A percentile compares a stretch with the other conserved stretches of the same genome.
phyloP scores from a whole-genome alignment of 2,329 filamentous ascomycete species.

The Dothistroma septosporum region DNA sequence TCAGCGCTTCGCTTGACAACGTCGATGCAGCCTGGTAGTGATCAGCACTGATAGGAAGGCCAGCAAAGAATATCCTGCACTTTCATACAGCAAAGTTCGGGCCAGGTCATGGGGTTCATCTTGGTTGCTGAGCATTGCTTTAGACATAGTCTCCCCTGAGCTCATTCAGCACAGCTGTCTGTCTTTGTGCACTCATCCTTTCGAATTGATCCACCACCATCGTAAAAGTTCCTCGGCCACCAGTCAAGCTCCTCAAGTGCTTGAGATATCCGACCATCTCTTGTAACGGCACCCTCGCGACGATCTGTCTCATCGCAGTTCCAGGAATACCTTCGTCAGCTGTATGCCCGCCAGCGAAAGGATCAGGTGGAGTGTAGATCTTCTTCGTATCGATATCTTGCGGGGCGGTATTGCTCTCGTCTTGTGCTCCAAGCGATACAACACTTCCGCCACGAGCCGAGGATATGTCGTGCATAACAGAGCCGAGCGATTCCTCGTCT shows the following conservation, averaged over 20 bases:
- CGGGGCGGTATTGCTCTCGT: conserved; percentile 21
- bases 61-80: too few species aligned
- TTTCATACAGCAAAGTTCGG: not conserved
- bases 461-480: conserved; percentile 76
- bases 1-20: conserved; percentile 44
- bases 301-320: conserved; percentile 52
- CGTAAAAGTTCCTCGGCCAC: conserved; percentile 72
- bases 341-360: conserved; percentile 52
- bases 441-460: conserved; percentile 70
- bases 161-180: conserved; percentile 51
- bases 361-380: conserved; percentile 85
- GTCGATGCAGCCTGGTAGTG: conserved; percentile 15
- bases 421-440: conserved; percentile 58
- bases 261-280: conserved; percentile 96
- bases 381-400: conserved; percentile 61
- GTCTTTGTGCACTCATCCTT: conserved; percentile 58
- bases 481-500: conserved; percentile 74
- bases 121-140: not conserved
- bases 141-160: conserved; percentile 31
- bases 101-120: not conserved
- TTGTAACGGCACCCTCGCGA: conserved; percentile 84
- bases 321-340: conserved; percentile 11
- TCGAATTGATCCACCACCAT: conserved; percentile 72
- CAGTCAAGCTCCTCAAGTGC: conserved; percentile 81
- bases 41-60: too few species aligned